A percentile compares a stretch with the other conserved stretches of the same genome.
phyloP scores from a whole-genome alignment of 306 rosid species.

The Castanea sativa region DNA sequence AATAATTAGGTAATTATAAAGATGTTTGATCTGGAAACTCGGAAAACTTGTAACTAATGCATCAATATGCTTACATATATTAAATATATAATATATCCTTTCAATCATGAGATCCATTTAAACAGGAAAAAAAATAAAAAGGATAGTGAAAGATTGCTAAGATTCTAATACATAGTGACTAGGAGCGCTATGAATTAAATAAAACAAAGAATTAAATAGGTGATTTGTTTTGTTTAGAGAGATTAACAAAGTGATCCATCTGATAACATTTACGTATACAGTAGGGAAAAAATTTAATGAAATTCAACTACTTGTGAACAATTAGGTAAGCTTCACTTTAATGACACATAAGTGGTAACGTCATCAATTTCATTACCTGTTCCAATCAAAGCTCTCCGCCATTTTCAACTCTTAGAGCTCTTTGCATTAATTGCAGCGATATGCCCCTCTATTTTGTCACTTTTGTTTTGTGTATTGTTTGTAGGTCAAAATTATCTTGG shows the following conservation, averaged over 20 bases:
- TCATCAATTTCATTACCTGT: neutral
- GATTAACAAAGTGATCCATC: no score
- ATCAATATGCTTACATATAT: neutral
- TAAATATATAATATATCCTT: neutral
- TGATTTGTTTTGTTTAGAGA: no score
- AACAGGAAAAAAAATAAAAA: neutral
- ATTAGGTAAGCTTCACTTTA: slow-evolving; percentile 12
- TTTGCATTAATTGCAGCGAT: no score
- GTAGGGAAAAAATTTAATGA: slow-evolving; percentile 4
- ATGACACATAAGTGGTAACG: neutral
- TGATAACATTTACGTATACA: neutral
- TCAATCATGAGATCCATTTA: neutral
- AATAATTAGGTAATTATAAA: no score
- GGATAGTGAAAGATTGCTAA: neutral
- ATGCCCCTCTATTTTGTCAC: no score
- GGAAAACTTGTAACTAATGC: neutral
- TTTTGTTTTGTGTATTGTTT: no score
- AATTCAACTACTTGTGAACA: slow-evolving; percentile 21
- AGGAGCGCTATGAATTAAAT: neutral
- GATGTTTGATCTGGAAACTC: no score
- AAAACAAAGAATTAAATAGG: neutral
- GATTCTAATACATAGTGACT: no score
- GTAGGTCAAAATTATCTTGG: no score
- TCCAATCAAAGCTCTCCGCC: neutral
- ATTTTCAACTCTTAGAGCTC: neutral